Conservation (phyloP, 768 basidiomycete genomes). For the Macrolepiota albuminosa region DNA sequence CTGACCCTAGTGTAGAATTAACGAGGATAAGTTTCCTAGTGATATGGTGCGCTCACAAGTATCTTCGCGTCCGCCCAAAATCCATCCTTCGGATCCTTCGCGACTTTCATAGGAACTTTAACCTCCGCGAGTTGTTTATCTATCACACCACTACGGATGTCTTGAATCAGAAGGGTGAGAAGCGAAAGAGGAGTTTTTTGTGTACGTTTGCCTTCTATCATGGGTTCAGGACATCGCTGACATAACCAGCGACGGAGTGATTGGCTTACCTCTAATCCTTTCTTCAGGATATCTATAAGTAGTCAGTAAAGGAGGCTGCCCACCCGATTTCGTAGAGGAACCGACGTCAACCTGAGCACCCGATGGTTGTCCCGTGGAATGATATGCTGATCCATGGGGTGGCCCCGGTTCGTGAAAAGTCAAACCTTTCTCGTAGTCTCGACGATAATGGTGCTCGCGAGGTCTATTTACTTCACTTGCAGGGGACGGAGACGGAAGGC, state of each 20-base stretch:
- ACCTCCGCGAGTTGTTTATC: slow-evolving; percentile 67
- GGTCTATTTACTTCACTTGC: neutral
- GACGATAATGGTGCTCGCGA: slow-evolving; percentile 22
- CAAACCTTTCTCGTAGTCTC: slow-evolving; percentile 25
- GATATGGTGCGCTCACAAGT: slow-evolving; percentile 31
- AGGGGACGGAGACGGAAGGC: neutral
- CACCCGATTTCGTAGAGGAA: neutral
- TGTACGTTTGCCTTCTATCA: slow-evolving; percentile 10
- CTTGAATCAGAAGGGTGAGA: slow-evolving; percentile 66
- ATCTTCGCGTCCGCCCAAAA: slow-evolving; percentile 72
- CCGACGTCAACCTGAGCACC: neutral
- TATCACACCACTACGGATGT: slow-evolving; percentile 44
- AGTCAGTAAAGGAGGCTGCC: neutral
- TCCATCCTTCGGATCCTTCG: slow-evolving; percentile 46
- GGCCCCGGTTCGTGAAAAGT: slow-evolving; percentile 2
- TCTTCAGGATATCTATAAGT: slow-evolving; percentile 3
- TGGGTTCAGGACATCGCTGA: neutral
- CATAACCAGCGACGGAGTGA: neutral
- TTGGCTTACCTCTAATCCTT: slow-evolving; percentile 2
- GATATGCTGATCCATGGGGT: neutral
- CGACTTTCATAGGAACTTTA: slow-evolving; percentile 46
- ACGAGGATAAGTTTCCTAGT: neutral
- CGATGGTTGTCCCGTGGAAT: neutral
- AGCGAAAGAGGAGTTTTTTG: slow-evolving; percentile 34
- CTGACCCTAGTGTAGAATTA: slow-evolving; percentile 28